These are phyloP conservation scores for Lipomyces chichibuensis DNA, from an alignment of 805 yeast genomes.

Conservation along the genomic window DNA sequence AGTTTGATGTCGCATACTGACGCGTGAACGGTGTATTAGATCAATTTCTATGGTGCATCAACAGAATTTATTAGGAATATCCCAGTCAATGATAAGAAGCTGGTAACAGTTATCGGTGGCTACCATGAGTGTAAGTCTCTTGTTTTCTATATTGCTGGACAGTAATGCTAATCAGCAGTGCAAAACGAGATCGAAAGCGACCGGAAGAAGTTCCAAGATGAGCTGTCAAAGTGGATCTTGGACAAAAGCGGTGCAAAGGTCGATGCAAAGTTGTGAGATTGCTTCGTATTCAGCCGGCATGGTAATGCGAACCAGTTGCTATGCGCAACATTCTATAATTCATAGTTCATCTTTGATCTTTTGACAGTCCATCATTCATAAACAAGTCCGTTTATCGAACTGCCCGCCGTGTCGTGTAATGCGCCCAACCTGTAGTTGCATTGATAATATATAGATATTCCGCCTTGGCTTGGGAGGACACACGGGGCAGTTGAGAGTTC, in stretches of 20 bases:
- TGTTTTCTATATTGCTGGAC: background rate
- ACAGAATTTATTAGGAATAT: conserved; percentile 35
- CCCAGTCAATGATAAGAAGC: conserved; percentile 36
- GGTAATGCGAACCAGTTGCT: no score
- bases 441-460: no score
- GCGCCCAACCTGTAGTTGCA: no score
- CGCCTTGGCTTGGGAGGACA: no score
- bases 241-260: background rate
- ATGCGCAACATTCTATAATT: no score
- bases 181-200: conserved; percentile 13
- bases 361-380: no score
- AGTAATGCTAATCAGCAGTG: conserved; percentile 3
- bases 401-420: no score
- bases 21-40: background rate
- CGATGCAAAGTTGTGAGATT: background rate
- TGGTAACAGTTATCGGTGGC: conserved; percentile 35
- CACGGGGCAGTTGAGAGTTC: no score
- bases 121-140: conserved; percentile 35
- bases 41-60: conserved; percentile 32
- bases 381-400: no score
- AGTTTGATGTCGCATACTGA: background rate
- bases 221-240: conserved; percentile 14
- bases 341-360: no score
- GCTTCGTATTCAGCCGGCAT: no score
- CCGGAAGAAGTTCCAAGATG: conserved; percentile 7